A percentile compares a stretch with the other conserved stretches of the same genome.
Evolutionary conservation across 805 yeast species (phyloP).

Genomic region (Cyberlindnera maritima): DNA sequence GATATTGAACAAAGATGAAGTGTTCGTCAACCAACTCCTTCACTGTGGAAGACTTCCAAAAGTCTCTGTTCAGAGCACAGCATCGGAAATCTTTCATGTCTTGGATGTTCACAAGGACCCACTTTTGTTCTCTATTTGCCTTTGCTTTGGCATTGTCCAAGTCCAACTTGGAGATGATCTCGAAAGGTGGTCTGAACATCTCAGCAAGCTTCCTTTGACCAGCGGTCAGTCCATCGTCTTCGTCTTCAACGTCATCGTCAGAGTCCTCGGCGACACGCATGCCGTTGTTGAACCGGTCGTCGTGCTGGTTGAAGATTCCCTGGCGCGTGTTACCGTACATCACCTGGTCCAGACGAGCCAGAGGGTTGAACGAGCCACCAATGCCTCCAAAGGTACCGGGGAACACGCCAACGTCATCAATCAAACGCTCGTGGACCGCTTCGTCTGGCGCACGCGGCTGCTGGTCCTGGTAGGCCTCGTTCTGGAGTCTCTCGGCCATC

Average conservation of each 20-base stretch:
- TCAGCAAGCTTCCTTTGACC: constrained; percentile 72
- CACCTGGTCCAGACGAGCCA: constrained; percentile 7
- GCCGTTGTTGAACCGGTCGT: constrained; percentile 12
- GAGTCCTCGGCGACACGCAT: constrained; percentile 24
- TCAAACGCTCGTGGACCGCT: constrained; percentile 74
- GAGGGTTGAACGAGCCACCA: constrained; percentile 31
- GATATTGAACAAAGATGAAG: constrained; percentile 85
- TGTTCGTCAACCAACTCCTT: constrained; percentile 61
- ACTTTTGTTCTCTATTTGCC: constrained; percentile 64
- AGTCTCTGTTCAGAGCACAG: constrained; percentile 87
- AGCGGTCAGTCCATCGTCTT: constrained; percentile 24
- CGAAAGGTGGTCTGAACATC: constrained; percentile 92
- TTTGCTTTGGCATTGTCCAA: constrained; percentile 69
- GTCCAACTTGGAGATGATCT: constrained; percentile 64
- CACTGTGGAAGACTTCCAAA: constrained; percentile 74
- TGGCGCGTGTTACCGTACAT: constrained; percentile 35
- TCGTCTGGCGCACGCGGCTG: constrained; percentile 76
- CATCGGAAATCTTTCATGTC: constrained; percentile 82
- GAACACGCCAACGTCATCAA: constrained; percentile 43
- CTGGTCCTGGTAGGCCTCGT: constrained; percentile 49
- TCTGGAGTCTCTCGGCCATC: constrained; percentile 62
- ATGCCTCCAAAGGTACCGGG: constrained; percentile 37
- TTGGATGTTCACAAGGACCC: constrained; percentile 89
- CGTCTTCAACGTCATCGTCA: constrained; percentile 31
- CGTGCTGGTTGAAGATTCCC: constrained; percentile 35